Percentiles rank a stretch among this genome's conserved stretches.
These are phyloP conservation scores for Phlebiopsis flavidoalba DNA, from an alignment of 768 basidiomycete genomes.

Conservation along the genomic window DNA sequence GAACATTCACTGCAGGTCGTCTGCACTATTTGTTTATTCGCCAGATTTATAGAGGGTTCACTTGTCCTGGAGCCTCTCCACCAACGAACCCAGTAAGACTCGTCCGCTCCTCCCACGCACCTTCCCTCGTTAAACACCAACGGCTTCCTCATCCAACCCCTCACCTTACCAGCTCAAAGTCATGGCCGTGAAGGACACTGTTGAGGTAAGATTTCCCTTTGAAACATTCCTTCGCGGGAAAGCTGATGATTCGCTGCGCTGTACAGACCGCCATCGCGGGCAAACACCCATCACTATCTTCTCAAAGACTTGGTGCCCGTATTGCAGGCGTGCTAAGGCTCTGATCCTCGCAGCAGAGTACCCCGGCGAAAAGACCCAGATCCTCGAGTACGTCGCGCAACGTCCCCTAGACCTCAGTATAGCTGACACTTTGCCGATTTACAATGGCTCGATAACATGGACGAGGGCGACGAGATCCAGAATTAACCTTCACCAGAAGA, in stretches of 20 bases:
- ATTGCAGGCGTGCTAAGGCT: slow-evolving; percentile 36
- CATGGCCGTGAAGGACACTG: slow-evolving; percentile 30
- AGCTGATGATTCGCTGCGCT: neutral
- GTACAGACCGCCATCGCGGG: slow-evolving; percentile 28
- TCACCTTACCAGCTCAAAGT: slow-evolving; percentile 27
- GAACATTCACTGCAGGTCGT: neutral
- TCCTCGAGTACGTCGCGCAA: slow-evolving; percentile 32
- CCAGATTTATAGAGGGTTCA: slow-evolving; percentile 20
- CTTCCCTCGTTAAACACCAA: slow-evolving; percentile 4
- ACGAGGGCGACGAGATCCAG: slow-evolving; percentile 63
- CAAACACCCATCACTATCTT: slow-evolving; percentile 37
- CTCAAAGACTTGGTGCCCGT: slow-evolving; percentile 36
- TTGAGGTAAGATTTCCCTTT: slow-evolving; percentile 30
- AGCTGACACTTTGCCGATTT: neutral
- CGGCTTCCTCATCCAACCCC: slow-evolving; percentile 27
- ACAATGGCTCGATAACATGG: slow-evolving; percentile 49
- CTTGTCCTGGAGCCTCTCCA: slow-evolving; percentile 9
- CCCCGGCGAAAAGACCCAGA: slow-evolving; percentile 25
- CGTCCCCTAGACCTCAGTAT: neutral
- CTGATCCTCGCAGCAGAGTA: slow-evolving; percentile 28
- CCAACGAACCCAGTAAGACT: slow-evolving; percentile 19
- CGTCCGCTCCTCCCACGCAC: neutral
- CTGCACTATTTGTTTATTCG: slow-evolving; percentile 15
- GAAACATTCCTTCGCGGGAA: neutral
- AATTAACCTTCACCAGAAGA: slow-evolving; percentile 57